Evolutionary conservation across 495 filamentous ascomycete species (phyloP).

Genomic region (Podospora conica): DNA sequence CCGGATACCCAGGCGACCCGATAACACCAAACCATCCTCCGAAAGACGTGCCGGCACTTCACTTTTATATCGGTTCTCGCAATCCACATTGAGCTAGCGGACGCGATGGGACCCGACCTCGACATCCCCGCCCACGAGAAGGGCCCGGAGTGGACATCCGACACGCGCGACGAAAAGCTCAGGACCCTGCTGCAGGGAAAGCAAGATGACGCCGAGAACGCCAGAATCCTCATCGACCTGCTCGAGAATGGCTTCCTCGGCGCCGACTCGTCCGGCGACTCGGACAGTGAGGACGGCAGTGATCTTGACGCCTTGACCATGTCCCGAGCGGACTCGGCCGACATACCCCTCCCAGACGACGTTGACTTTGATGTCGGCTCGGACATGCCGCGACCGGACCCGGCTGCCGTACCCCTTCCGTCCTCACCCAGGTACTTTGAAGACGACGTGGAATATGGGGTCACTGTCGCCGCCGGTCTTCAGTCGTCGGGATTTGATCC

Average conservation of each 20-base stretch:
- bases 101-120: background rate
- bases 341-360: too few relatives aligned
- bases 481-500: too few relatives aligned
- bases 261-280: background rate
- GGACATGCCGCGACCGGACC: too few relatives aligned
- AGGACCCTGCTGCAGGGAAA: background rate
- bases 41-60: too few relatives aligned
- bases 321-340: too few relatives aligned
- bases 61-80: too few relatives aligned
- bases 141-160: background rate
- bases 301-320: too few relatives aligned
- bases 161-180: background rate
- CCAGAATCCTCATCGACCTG: background rate
- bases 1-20: background rate
- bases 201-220: background rate
- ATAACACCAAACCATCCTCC: too few relatives aligned
- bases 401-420: too few relatives aligned
- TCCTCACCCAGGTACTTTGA: background rate
- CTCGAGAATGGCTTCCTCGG: background rate
- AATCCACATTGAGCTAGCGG: background rate
- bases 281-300: background rate
- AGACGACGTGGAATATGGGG: background rate
- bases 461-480: too few relatives aligned
- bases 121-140: background rate
- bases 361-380: too few relatives aligned